A percentile compares a stretch with the other conserved stretches of the same genome.
These are phyloP conservation scores for Decorospora gaudefroyi DNA, from an alignment of 2,329 filamentous ascomycete genomes.

Conservation along the genomic window DNA sequence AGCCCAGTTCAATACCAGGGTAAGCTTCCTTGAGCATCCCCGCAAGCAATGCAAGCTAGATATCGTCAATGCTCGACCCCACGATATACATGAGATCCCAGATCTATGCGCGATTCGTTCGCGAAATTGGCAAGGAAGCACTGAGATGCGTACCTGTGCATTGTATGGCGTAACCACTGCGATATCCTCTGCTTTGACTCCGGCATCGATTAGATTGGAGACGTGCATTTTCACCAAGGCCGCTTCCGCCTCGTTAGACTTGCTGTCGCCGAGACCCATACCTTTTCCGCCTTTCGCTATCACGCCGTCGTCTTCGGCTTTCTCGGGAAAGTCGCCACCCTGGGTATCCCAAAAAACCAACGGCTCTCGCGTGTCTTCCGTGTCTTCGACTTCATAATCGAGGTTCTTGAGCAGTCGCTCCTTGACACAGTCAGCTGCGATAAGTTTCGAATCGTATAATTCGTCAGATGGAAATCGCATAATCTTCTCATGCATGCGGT, in stretches of 20 bases:
- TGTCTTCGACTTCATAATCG: constrained; percentile 75
- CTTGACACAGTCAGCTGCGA: constrained; percentile 80
- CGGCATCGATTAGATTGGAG: constrained; percentile 72
- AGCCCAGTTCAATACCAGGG: constrained; percentile 89
- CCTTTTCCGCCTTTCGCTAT: constrained; percentile 54
- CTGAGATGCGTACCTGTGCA: constrained; percentile 66
- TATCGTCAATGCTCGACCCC: constrained; percentile 15
- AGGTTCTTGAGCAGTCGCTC: constrained; percentile 74
- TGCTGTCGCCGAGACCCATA: constrained; percentile 70
- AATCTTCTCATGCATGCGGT: constrained; percentile 95
- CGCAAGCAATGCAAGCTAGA: constrained; percentile 74
- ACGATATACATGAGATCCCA: constrained; percentile 1
- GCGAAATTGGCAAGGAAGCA: constrained; percentile 12
- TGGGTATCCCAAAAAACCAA: constrained; percentile 96
- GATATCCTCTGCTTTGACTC: constrained; percentile 80
- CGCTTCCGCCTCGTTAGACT: constrained; percentile 91
- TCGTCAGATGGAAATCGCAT: constrained; percentile 93
- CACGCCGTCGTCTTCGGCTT: constrained; percentile 71
- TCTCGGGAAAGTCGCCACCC: constrained; percentile 88
- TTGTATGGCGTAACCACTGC: constrained; percentile 97
- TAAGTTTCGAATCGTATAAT: constrained; percentile 79
- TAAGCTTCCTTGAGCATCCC: constrained; percentile 76
- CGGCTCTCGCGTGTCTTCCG: constrained; percentile 84
- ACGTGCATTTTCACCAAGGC: constrained; percentile 80
- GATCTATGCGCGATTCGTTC: constrained; percentile 9